A percentile compares a stretch with the other conserved stretches of the same genome.
Evolutionary conservation across 208 protist genomes (phyloP).

Genomic region (Crithidia brevicula): DNA sequence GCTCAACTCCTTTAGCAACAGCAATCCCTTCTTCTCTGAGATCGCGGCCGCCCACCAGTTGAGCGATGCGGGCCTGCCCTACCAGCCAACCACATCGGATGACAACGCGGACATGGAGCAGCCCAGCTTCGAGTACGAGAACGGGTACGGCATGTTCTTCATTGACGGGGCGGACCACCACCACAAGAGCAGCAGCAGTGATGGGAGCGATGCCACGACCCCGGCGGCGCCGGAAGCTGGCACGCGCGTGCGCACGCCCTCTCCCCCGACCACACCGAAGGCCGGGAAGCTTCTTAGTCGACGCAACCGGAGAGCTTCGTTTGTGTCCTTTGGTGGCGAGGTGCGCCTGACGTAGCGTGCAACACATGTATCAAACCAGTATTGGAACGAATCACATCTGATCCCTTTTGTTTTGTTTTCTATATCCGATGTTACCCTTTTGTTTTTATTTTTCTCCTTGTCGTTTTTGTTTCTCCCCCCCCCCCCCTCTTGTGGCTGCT

Average conservation of each 20-base stretch:
- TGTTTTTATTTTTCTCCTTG: neutral
- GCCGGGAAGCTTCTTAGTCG: neutral
- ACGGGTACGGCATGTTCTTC: constrained; percentile 16
- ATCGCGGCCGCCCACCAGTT: neutral
- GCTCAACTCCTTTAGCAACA: constrained; percentile 8
- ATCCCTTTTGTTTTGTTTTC: neutral
- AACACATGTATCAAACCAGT: too few species aligned
- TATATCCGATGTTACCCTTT: neutral
- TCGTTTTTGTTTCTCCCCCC: neutral
- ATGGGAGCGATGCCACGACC: too few species aligned
- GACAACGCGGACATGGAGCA: neutral
- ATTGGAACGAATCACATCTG: too few species aligned
- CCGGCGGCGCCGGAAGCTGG: neutral
- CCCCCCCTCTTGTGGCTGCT: neutral
- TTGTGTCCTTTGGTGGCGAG: constrained; percentile 17
- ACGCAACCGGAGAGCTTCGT: constrained; percentile 5
- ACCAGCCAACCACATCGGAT: neutral
- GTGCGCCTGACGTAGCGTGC: constrained; percentile 9
- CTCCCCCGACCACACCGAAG: neutral
- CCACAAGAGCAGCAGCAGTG: neutral
- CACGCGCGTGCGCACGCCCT: neutral
- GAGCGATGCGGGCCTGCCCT: neutral
- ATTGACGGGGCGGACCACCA: neutral
- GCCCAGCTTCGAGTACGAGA: constrained; percentile 2
- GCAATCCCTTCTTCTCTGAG: neutral